Evolutionary conservation across 371 early-diverging fungal genomes (phyloP).

Genomic region (Mortierella sp.): DNA sequence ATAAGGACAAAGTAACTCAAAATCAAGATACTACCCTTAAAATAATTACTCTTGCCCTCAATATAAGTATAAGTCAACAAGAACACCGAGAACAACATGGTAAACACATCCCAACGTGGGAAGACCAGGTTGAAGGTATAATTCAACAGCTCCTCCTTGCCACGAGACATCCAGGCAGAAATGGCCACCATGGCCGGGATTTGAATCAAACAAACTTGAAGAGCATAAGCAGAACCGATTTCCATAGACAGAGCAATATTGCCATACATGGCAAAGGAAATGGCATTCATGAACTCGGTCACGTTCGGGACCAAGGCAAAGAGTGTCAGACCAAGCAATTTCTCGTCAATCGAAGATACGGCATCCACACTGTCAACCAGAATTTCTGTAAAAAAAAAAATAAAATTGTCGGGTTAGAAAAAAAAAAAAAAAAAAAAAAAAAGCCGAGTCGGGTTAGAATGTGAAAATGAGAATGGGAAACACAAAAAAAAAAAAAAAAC

Average conservation of each 20-base stretch:
- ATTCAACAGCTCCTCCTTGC: conserved; percentile 15
- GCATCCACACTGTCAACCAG: conserved; percentile 79
- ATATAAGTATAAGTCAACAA: conserved; percentile 86
- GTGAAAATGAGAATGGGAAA: not conserved
- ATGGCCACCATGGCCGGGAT: conserved; percentile 91
- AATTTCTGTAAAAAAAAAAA: conserved; percentile 57
- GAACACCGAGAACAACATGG: conserved; percentile 87
- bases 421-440: not conserved
- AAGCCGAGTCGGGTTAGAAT: not conserved
- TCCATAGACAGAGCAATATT: conserved; percentile 94
- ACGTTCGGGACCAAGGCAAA: conserved; percentile 95
- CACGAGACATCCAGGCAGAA: conserved; percentile 71
- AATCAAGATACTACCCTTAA: conserved; percentile 90
- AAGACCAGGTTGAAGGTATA: conserved; percentile 80
- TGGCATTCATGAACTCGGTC: conserved; percentile 97
- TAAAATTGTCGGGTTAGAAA: not conserved
- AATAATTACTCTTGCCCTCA: conserved; percentile 95
- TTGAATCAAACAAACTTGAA: conserved; percentile 93
- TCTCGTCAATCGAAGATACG: conserved; percentile 81
- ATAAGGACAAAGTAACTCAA: conserved; percentile 84
- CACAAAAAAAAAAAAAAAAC: not conserved
- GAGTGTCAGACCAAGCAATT: conserved; percentile 90
- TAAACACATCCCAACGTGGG: conserved; percentile 88
- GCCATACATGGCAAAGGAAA: conserved; percentile 90
- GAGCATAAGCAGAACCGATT: conserved; percentile 95